phyloP scores from a whole-genome alignment of 108 stramenopile genomes.

The Aurantiochytrium sp. region DNA sequence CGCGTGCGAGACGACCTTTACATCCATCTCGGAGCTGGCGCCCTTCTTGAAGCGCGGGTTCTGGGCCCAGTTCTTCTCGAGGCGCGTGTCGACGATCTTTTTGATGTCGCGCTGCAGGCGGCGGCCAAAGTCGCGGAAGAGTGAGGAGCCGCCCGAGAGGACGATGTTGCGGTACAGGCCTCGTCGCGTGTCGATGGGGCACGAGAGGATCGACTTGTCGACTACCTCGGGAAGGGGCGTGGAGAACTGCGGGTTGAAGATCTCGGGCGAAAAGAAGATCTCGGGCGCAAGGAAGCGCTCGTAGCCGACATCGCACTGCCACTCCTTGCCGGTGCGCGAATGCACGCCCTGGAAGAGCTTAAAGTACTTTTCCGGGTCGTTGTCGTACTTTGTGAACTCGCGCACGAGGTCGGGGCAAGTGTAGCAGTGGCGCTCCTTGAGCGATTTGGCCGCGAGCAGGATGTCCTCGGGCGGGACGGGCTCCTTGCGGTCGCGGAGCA shows the following conservation, averaged over 20 bases:
- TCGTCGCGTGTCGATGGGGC: constrained; percentile 66
- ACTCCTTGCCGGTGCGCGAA: constrained; percentile 28
- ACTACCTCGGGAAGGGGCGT: constrained; percentile 65
- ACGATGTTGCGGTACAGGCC: constrained; percentile 69
- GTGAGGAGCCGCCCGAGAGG: constrained; percentile 64
- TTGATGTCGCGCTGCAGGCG: constrained; percentile 65
- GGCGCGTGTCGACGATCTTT: constrained; percentile 40
- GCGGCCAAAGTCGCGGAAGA: constrained; percentile 67
- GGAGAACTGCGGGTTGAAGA: constrained; percentile 57
- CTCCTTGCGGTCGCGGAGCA: constrained; percentile 63
- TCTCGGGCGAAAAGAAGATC: constrained; percentile 70
- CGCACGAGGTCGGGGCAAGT: constrained; percentile 61
- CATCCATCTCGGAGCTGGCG: constrained; percentile 35
- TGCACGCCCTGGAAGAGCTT: constrained; percentile 48
- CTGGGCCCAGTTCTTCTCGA: constrained; percentile 27
- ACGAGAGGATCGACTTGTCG: constrained; percentile 62
- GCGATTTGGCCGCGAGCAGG: constrained; percentile 54
- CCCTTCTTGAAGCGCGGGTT: neutral
- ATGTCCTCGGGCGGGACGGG: constrained; percentile 59
- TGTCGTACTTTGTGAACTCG: constrained; percentile 64
- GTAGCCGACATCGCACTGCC: constrained; percentile 58
- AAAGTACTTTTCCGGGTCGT: constrained; percentile 57
- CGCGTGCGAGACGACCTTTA: constrained; percentile 58
- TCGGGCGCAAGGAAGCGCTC: constrained; percentile 70
- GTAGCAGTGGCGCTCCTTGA: constrained; percentile 68